Evolutionary conservation across 129 eudicot species (phyloP).

Genomic region (Chrysanthemum seticuspe): DNA sequence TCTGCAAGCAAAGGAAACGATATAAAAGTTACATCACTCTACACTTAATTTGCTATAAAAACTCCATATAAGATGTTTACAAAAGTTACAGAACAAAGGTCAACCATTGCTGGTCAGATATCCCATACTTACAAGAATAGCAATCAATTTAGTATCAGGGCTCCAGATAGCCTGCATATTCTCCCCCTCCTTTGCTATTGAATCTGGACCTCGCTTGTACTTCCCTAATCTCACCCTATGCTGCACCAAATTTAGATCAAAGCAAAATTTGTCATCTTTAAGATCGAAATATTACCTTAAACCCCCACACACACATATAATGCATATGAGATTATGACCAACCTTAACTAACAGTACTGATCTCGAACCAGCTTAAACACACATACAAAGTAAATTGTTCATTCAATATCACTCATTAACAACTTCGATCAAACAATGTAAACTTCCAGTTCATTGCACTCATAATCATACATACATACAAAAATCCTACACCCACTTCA

Average conservation of each 20-base stretch:
- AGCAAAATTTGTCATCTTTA: slow-evolving; percentile 21
- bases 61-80: no score
- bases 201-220: slow-evolving; percentile 68
- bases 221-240: slow-evolving; percentile 95
- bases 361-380: slow-evolving; percentile 13
- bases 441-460: slow-evolving; percentile 5
- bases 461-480: slow-evolving; percentile 8
- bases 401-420: slow-evolving; percentile 15
- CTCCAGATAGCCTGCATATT: slow-evolving; percentile 91
- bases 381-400: slow-evolving; percentile 9
- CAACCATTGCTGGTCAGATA: not conserved
- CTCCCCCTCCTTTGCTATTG: slow-evolving; percentile 81
- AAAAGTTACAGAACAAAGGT: no score
- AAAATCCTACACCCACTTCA: slow-evolving; percentile 1
- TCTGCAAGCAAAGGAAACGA: slow-evolving; percentile 64
- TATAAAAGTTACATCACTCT: slow-evolving; percentile 13
- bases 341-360: slow-evolving; percentile 8
- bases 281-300: slow-evolving; percentile 12
- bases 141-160: slow-evolving; percentile 76
- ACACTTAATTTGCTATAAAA: not conserved
- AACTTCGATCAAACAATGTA: not conserved
- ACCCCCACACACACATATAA: slow-evolving; percentile 25
- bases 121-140: slow-evolving; percentile 73
- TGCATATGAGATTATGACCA: slow-evolving; percentile 4
- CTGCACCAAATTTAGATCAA: slow-evolving; percentile 43